phyloP scores from a whole-genome alignment of 176 grass and related monocot species.

The Rhynchospora pubera region DNA sequence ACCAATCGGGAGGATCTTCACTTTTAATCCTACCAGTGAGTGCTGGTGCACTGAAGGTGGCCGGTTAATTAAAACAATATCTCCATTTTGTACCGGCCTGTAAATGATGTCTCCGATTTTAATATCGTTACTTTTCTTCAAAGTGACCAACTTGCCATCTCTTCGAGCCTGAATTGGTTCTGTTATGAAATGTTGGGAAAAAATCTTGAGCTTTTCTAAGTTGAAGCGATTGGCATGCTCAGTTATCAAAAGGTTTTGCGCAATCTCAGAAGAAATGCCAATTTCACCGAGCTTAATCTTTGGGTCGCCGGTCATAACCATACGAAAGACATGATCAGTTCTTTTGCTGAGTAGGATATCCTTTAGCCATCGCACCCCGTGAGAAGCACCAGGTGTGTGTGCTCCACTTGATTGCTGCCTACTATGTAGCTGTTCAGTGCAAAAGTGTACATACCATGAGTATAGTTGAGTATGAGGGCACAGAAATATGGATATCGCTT shows the following conservation, averaged over 20 bases:
- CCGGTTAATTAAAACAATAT: slow-evolving; percentile 81
- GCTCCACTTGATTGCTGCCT: slow-evolving; percentile 61
- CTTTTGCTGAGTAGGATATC: slow-evolving; percentile 81
- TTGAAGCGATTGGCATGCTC: slow-evolving; percentile 65
- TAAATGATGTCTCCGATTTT: slow-evolving; percentile 67
- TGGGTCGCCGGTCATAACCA: slow-evolving; percentile 80
- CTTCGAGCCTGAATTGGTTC: slow-evolving; percentile 38
- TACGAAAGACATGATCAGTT: slow-evolving; percentile 72
- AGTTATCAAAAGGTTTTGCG: slow-evolving; percentile 47
- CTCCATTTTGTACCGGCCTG: slow-evolving; percentile 72
- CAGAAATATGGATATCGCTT: neutral
- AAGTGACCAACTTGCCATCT: slow-evolving; percentile 36
- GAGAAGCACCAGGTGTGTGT: slow-evolving; percentile 30
- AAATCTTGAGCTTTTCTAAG: slow-evolving; percentile 48
- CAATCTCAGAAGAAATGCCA: slow-evolving; percentile 56
- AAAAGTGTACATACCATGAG: slow-evolving; percentile 6
- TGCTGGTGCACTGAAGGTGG: slow-evolving; percentile 92
- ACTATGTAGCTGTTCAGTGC: slow-evolving; percentile 46
- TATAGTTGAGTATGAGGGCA: neutral
- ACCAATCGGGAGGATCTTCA: slow-evolving; percentile 49
- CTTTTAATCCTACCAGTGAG: slow-evolving; percentile 70
- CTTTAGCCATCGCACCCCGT: slow-evolving; percentile 85
- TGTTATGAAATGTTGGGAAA: slow-evolving; percentile 44
- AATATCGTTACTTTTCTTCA: slow-evolving; percentile 55
- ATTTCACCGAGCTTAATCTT: slow-evolving; percentile 73